Evolutionary conservation across 2,329 filamentous ascomycete species (phyloP).

Genomic region (Talaromyces sp.): DNA sequence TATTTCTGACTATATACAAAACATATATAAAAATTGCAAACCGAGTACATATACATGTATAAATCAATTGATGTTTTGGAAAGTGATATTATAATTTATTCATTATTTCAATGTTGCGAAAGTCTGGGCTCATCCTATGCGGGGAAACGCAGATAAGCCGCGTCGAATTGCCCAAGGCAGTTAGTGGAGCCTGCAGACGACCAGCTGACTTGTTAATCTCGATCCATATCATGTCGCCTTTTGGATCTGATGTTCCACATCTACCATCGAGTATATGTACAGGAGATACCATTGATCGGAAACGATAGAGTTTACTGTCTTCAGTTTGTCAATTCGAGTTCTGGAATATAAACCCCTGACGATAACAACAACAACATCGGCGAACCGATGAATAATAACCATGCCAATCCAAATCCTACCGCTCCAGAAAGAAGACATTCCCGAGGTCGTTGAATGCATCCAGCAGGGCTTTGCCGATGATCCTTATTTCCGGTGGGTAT

Average conservation of each 20-base stretch:
- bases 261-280: too few relatives aligned
- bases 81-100: neutral
- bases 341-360: neutral
- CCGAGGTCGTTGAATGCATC: constrained; percentile 59
- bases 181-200: neutral
- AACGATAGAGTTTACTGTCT: neutral
- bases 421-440: constrained; percentile 56
- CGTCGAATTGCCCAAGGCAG: neutral
- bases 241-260: neutral
- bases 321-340: neutral
- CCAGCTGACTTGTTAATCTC: neutral
- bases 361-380: neutral
- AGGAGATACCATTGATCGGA: neutral
- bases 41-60: neutral
- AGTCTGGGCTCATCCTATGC: neutral
- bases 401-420: constrained; percentile 48
- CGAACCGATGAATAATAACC: neutral
- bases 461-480: constrained; percentile 63
- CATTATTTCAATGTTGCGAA: too few relatives aligned
- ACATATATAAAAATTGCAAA: neutral
- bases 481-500: constrained; percentile 63
- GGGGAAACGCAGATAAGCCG: neutral
- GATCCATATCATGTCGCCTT: neutral
- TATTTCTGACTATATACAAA: neutral
- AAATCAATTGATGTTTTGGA: neutral